phyloP scores from a whole-genome alignment of 2,329 filamentous ascomycete species.

The Verticillium dahliae region DNA sequence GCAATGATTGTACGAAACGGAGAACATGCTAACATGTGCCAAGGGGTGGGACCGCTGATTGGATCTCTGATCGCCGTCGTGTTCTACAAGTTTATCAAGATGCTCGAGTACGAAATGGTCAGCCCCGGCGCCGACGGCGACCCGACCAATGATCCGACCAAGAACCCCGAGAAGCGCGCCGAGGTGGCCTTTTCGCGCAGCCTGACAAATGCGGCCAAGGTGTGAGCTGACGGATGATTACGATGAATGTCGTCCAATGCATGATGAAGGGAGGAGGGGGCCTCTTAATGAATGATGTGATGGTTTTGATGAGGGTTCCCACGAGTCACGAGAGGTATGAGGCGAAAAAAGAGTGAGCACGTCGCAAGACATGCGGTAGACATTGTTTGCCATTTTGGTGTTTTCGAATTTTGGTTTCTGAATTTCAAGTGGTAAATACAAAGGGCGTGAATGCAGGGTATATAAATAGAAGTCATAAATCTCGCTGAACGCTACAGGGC shows the following conservation, averaged over 20 bases:
- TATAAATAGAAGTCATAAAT: not conserved
- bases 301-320: no score
- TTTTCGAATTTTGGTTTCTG: not conserved
- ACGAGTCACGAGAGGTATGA: no score
- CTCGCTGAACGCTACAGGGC: not conserved
- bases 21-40: not conserved
- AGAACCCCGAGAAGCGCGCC: constrained; percentile 33
- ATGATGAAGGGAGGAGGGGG: constrained; percentile 4
- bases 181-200: constrained; percentile 10
- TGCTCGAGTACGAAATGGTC: constrained; percentile 35
- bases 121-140: constrained; percentile 40
- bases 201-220: not conserved
- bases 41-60: constrained; percentile 25
- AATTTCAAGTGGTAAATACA: not conserved
- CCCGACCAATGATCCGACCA: constrained; percentile 32
- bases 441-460: not conserved
- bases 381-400: not conserved
- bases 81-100: constrained; percentile 34
- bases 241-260: not conserved
- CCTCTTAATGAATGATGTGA: not conserved
- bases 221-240: not conserved
- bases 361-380: no score
- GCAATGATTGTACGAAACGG: no score
- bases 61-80: constrained; percentile 26
- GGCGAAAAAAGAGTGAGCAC: no score